These are phyloP conservation scores for Pythium scleroteichum DNA, from an alignment of 352 stramenopile species.

Conservation along the genomic window DNA sequence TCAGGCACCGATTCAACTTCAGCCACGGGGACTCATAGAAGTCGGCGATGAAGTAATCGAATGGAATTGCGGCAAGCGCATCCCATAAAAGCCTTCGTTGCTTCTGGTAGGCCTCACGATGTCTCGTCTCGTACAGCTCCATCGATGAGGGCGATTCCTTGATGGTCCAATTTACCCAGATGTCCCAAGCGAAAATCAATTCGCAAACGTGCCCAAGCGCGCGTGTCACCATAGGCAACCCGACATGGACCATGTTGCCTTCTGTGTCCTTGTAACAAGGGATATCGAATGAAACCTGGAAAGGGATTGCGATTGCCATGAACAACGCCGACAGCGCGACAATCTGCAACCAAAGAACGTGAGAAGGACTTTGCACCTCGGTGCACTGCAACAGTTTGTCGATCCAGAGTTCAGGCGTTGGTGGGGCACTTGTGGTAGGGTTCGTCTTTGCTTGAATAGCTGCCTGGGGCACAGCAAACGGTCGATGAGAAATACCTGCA, in stretches of 20 bases:
- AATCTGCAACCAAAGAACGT: slow-evolving; percentile 55
- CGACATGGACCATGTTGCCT: slow-evolving; percentile 39
- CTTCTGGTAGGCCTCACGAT: slow-evolving; percentile 36
- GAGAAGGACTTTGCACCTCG: slow-evolving; percentile 59
- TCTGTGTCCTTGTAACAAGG: slow-evolving; percentile 27
- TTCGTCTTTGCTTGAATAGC: background rate
- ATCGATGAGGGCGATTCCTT: slow-evolving; percentile 35
- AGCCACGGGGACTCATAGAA: slow-evolving; percentile 40
- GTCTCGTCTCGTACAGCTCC: slow-evolving; percentile 56
- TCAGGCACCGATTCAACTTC: slow-evolving; percentile 42
- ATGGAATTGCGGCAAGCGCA: slow-evolving; percentile 36
- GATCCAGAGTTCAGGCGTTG: slow-evolving; percentile 39
- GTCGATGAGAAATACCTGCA: too few relatives aligned
- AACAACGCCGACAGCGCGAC: slow-evolving; percentile 45
- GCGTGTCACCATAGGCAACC: slow-evolving; percentile 24
- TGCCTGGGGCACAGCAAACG: too few relatives aligned
- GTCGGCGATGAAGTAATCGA: slow-evolving; percentile 46
- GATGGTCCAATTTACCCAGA: slow-evolving; percentile 55
- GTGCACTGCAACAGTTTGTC: slow-evolving; percentile 44
- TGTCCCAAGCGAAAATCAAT: slow-evolving; percentile 45
- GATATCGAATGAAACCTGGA: slow-evolving; percentile 55
- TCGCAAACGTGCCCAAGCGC: slow-evolving; percentile 38
- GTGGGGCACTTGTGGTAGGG: background rate
- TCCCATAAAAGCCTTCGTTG: slow-evolving; percentile 49
- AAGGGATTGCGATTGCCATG: slow-evolving; percentile 46